Evolutionary conservation across 2,329 filamentous ascomycete genomes (phyloP).

Genomic region (Arthrobotrys megalospora): DNA sequence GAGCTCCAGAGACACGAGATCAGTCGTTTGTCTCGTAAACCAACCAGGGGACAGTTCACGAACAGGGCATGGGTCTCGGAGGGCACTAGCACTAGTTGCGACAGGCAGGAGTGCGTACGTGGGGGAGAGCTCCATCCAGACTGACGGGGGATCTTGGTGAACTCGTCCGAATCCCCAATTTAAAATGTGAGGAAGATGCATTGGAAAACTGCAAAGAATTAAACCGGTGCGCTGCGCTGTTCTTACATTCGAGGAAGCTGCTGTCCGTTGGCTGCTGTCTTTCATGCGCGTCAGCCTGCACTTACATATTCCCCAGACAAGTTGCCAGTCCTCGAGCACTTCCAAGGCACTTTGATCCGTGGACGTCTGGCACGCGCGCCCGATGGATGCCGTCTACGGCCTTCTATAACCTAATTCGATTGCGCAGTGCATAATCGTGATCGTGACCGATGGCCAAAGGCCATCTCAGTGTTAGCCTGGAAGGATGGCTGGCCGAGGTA

Average conservation of each 20-base stretch:
- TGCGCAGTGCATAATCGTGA: conserved; percentile 42
- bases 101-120: conserved; percentile 26
- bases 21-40: conserved; percentile 35
- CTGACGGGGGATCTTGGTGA: conserved; percentile 40
- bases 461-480: conserved; percentile 30
- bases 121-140: conserved; percentile 51
- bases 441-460: conserved; percentile 29
- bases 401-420: conserved; percentile 60
- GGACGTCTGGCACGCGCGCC: conserved; percentile 33
- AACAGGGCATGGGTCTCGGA: conserved; percentile 24
- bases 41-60: conserved; percentile 23
- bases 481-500: conserved; percentile 29
- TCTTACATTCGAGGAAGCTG: conserved; percentile 25
- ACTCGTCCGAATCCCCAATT: conserved; percentile 46
- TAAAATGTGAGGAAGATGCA: conserved; percentile 32
- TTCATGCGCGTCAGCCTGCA: conserved; percentile 58
- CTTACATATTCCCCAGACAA: conserved; percentile 31
- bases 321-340: conserved; percentile 23
- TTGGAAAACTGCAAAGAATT: conserved; percentile 15
- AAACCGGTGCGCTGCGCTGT: conserved; percentile 10
- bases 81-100: conserved; percentile 9
- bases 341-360: conserved; percentile 32
- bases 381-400: conserved; percentile 61
- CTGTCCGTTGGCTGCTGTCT: conserved; percentile 26
- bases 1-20: conserved; percentile 21